Percentiles rank a stretch among this genome's conserved stretches.
Conservation (phyloP, 768 basidiomycete genomes). For the Boletellus sp. region DNA sequence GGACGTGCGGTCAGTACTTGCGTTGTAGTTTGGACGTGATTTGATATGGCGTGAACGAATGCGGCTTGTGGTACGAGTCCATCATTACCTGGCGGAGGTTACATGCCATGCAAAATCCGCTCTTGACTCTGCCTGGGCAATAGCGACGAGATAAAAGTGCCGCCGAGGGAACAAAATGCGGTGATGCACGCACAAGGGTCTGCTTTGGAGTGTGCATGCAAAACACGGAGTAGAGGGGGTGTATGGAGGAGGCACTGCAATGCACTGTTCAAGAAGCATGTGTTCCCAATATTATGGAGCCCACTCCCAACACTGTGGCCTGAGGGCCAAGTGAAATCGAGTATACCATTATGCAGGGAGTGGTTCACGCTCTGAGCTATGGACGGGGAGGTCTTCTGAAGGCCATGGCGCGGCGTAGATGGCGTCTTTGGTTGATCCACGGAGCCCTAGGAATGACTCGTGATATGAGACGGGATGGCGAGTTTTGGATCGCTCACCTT, state of each 20-base stretch:
- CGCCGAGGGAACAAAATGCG: not conserved
- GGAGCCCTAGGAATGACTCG: constrained; percentile 3
- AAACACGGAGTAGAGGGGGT: constrained; percentile 70
- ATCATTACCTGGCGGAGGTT: constrained; percentile 54
- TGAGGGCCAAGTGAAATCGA: constrained; percentile 64
- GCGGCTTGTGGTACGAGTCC: constrained; percentile 46
- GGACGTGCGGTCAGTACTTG: constrained; percentile 33
- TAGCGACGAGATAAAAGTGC: constrained; percentile 6
- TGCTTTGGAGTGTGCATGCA: constrained; percentile 45
- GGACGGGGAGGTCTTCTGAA: constrained; percentile 28
- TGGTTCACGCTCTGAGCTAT: constrained; percentile 26
- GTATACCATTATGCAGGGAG: constrained; percentile 47
- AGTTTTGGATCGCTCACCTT: constrained; percentile 39
- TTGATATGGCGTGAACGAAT: constrained; percentile 56
- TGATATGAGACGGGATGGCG: constrained; percentile 1
- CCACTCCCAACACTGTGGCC: constrained; percentile 52
- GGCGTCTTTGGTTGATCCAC: constrained; percentile 23
- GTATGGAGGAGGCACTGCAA: constrained; percentile 93
- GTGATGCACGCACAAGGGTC: constrained; percentile 54
- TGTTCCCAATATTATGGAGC: constrained; percentile 84
- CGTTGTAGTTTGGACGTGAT: constrained; percentile 71
- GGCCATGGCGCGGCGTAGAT: constrained; percentile 23
- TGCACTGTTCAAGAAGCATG: constrained; percentile 94
- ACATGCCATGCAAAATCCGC: constrained; percentile 78
- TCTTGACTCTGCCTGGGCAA: constrained; percentile 39